Base-by-base conservation (phyloP, 768 basidiomycete genomes). In the Calocybe indica region DNA sequence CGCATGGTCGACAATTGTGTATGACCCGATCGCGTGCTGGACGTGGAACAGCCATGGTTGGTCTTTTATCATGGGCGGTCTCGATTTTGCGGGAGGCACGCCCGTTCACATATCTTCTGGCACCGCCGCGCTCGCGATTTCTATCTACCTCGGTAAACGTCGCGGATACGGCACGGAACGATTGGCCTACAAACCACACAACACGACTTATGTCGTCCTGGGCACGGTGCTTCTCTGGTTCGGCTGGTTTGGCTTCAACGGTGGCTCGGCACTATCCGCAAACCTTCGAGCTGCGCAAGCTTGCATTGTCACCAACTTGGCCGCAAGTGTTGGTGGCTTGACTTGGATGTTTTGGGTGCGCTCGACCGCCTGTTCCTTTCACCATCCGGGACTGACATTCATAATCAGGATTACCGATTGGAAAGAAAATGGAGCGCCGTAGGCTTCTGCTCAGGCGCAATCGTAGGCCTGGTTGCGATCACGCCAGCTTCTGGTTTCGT, bases 21-120 rank as follows among this genome's bases (percentile, higher is more conserved):
- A 97, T 66, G 87, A 95, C 59, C 92, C 93, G 2, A 83, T 98
- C 48, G 95, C 92, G 0, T 92, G 89, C 68, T 96, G 94, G 93
- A 89, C 92, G 5, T 98, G 95, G 95, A 92, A 92, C 58, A 53
- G 76, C 33, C 79, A 86, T 31, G 81, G 81, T 35, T 82, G 79
- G 93, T 85, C 87, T 0, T 83, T 73, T 66, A 61, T 80, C 32
- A 72, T 89, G 44, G 94, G 92, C 11, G 88, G 85, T 49, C 85
- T 92, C 46, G 90, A 93, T 62, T 94, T 95, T 52, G 94, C 94
- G 7, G 94, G 94, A 29, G 95, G 95, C 45, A 94, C 92, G 8
- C 95, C 95, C 14, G 92, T 99, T 52, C 94, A 99, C 62, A 97
- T 99, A 55, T 87, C 88, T 12, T 94, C 92, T 11, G 95, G 95